Evolutionary conservation across 1,284 basidiomycete genomes (phyloP).

Genomic region (Phenoliferia sp.): DNA sequence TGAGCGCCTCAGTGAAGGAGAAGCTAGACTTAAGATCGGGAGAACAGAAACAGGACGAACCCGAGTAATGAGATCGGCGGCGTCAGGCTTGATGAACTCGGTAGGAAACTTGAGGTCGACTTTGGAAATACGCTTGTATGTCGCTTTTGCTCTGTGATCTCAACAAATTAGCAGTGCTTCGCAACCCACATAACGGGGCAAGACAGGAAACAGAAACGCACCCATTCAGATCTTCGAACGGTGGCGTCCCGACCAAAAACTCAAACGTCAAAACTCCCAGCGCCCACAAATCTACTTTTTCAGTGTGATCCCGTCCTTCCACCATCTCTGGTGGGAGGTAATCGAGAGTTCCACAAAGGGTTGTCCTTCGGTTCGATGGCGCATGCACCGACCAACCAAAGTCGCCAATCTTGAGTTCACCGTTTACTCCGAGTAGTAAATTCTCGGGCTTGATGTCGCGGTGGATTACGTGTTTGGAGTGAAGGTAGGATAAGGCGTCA

Average conservation of each 20-base stretch:
- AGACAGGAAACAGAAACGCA: conserved; percentile 54
- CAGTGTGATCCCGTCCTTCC: conserved; percentile 76
- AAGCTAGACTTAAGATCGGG: neutral
- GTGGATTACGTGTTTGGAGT: conserved; percentile 95
- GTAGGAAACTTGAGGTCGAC: conserved; percentile 75
- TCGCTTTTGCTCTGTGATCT: conserved; percentile 52
- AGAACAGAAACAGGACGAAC: conserved; percentile 46
- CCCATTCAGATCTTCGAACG: conserved; percentile 83
- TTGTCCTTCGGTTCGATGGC: conserved; percentile 63
- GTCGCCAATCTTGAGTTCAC: conserved; percentile 96
- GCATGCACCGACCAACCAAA: conserved; percentile 99
- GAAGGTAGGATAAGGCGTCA: conserved; percentile 87
- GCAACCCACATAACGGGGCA: too few species aligned
- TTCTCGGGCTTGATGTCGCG: conserved; percentile 99
- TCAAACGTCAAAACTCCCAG: conserved; percentile 94
- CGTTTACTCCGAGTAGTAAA: conserved; percentile 86
- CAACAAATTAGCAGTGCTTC: too few species aligned
- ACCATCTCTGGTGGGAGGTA: conserved; percentile 99
- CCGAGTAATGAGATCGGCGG: conserved; percentile 59
- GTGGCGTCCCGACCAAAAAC: conserved; percentile 85
- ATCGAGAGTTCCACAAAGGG: conserved; percentile 75
- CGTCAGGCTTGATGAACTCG: conserved; percentile 57
- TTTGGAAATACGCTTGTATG: conserved; percentile 75
- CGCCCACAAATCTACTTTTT: conserved; percentile 94
- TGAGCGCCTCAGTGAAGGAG: conserved; percentile 39